Evolutionary conservation across 805 yeast genomes (phyloP).

Genomic region (Wickerhamiella parazyma): DNA sequence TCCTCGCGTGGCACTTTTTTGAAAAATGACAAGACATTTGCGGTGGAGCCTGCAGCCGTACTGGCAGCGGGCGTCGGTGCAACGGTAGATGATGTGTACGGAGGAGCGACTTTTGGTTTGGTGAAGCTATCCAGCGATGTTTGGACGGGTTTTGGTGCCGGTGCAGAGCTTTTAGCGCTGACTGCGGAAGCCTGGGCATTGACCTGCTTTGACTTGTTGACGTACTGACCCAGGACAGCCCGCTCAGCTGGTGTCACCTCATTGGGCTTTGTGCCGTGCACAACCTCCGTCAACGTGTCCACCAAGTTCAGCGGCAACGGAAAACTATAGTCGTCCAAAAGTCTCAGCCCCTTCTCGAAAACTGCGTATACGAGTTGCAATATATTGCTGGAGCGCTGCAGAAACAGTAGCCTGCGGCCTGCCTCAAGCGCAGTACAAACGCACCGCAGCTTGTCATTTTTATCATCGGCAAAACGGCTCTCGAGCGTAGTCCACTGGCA

Average conservation of each 20-base stretch:
- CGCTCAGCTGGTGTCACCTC: neutral
- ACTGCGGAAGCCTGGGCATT: neutral
- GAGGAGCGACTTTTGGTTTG: neutral
- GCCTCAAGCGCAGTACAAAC: neutral
- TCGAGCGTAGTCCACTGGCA: neutral
- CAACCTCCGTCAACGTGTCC: neutral
- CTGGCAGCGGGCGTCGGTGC: neutral
- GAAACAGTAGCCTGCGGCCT: neutral
- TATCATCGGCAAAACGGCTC: neutral
- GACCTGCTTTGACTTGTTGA: neutral
- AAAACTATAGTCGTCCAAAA: neutral
- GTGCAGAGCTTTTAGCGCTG: neutral
- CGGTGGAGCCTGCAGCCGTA: no score
- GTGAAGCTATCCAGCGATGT: neutral
- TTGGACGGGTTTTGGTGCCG: neutral
- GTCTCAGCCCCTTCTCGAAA: neutral
- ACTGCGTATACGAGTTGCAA: neutral
- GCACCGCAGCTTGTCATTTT: neutral
- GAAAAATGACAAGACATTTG: neutral
- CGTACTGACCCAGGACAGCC: neutral
- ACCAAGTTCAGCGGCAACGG: neutral
- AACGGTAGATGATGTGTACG: neutral
- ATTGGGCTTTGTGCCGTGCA: neutral
- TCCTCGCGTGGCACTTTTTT: constrained; percentile 1
- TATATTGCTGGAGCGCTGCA: neutral